These are phyloP conservation scores for Pseudozyma sp. DNA, from an alignment of 1,284 basidiomycete genomes.

Conservation along the genomic window DNA sequence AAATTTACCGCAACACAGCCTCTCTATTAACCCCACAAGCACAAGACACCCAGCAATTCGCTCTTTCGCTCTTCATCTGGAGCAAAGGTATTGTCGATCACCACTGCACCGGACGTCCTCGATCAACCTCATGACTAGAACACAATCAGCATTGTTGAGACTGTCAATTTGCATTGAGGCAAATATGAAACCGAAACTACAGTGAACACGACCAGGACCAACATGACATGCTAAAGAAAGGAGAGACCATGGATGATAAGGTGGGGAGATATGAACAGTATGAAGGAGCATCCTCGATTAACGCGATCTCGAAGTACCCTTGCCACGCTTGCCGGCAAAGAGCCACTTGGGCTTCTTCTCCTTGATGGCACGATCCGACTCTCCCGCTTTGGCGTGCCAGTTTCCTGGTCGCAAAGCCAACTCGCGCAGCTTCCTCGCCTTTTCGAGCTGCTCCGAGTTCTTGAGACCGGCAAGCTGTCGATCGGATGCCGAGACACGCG, in stretches of 20 bases:
- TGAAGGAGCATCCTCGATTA: slow-evolving; percentile 10
- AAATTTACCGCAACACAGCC: neutral
- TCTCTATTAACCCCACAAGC: neutral
- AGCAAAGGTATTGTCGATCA: too few relatives aligned
- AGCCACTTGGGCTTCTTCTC: slow-evolving; percentile 67
- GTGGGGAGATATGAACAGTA: neutral
- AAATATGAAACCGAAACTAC: neutral
- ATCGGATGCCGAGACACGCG: slow-evolving; percentile 61
- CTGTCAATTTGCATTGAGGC: neutral
- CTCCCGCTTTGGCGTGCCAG: slow-evolving; percentile 62
- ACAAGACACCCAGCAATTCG: neutral
- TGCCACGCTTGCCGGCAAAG: slow-evolving; percentile 65
- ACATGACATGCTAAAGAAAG: slow-evolving; percentile 15
- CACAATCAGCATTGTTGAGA: neutral
- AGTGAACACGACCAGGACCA: slow-evolving; percentile 3
- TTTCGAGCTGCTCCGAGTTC: slow-evolving; percentile 57
- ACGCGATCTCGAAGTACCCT: slow-evolving; percentile 63
- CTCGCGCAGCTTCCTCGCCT: slow-evolving; percentile 61
- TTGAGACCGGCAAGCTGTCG: slow-evolving; percentile 61
- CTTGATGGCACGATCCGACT: slow-evolving; percentile 65
- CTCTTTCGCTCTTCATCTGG: neutral
- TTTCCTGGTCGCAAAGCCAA: slow-evolving; percentile 61
- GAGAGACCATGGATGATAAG: neutral
- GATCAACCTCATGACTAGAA: too few relatives aligned
- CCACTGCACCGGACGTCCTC: too few relatives aligned